Conservation (phyloP, 2,329 filamentous ascomycete species). For the Xylaria arbuscula region DNA sequence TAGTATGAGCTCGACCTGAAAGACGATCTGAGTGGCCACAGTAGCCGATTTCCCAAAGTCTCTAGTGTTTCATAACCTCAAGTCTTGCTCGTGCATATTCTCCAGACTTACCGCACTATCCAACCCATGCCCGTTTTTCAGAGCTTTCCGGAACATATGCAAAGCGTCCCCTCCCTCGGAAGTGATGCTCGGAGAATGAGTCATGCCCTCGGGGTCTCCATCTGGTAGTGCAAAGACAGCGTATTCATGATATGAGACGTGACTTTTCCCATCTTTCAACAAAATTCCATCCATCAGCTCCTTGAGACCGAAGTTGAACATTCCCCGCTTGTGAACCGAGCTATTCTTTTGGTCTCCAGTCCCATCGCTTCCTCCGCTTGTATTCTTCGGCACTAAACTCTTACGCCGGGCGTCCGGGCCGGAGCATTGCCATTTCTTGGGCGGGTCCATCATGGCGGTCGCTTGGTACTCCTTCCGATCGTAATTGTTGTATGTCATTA, state of each 20-base stretch:
- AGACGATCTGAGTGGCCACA: background rate
- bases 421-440: constrained; percentile 38
- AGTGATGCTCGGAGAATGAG: constrained; percentile 48
- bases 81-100: background rate
- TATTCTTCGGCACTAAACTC: constrained; percentile 40
- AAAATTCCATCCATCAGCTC: constrained; percentile 45
- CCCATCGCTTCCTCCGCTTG: background rate
- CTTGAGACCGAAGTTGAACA: constrained; percentile 49
- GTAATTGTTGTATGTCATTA: constrained; percentile 41
- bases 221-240: constrained; percentile 45
- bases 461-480: constrained; percentile 47
- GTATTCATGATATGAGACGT: constrained; percentile 49
- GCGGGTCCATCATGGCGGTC: constrained; percentile 39
- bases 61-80: background rate
- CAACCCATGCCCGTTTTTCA: constrained; percentile 44
- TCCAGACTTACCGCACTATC: constrained; percentile 44
- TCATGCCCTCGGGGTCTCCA: constrained; percentile 37
- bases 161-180: constrained; percentile 45
- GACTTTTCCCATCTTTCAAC: constrained; percentile 43
- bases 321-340: constrained; percentile 42
- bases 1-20: constrained; percentile 3
- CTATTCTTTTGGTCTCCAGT: constrained; percentile 25
- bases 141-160: constrained; percentile 46
- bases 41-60: background rate
- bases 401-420: constrained; percentile 46